A percentile compares a stretch with the other conserved stretches of the same genome.
phyloP scores from a whole-genome alignment of 352 stramenopile species.

The Phytophthora foliorum region DNA sequence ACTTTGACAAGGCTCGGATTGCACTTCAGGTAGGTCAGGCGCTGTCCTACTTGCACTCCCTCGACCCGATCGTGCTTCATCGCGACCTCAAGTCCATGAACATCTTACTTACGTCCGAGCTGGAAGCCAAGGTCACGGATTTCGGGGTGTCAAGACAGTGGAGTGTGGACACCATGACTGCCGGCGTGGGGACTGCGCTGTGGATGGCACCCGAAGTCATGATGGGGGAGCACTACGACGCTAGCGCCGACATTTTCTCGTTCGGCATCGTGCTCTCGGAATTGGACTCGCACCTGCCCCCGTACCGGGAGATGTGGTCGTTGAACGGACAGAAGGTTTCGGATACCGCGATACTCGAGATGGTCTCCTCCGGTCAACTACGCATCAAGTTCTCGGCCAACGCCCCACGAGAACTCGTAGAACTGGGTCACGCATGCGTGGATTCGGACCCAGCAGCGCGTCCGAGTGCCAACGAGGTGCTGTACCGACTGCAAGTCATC shows the following conservation, averaged over 20 bases:
- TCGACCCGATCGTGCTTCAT: slow-evolving; percentile 54
- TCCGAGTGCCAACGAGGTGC: slow-evolving; percentile 37
- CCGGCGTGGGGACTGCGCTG: slow-evolving; percentile 41
- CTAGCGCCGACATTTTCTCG: slow-evolving; percentile 57
- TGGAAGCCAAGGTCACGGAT: slow-evolving; percentile 62
- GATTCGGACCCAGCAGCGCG: slow-evolving; percentile 32
- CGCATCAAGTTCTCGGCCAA: slow-evolving; percentile 44
- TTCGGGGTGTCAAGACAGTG: slow-evolving; percentile 59
- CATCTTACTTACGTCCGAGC: slow-evolving; percentile 45
- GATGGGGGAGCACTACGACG: slow-evolving; percentile 54
- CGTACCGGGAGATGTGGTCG: slow-evolving; percentile 29
- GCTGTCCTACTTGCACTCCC: slow-evolving; percentile 62
- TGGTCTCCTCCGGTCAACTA: slow-evolving; percentile 40
- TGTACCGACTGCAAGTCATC: slow-evolving; percentile 44
- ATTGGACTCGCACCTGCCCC: slow-evolving; percentile 43
- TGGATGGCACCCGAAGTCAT: slow-evolving; percentile 71
- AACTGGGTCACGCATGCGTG: slow-evolving; percentile 40
- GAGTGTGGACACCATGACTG: slow-evolving; percentile 58
- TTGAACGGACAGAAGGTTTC: slow-evolving; percentile 21
- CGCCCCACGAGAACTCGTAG: slow-evolving; percentile 21
- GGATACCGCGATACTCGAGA: slow-evolving; percentile 43
- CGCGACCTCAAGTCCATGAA: slow-evolving; percentile 76
- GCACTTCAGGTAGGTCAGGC: slow-evolving; percentile 50
- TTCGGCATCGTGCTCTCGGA: slow-evolving; percentile 53
- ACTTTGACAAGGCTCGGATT: slow-evolving; percentile 52